Base-by-base conservation (phyloP, 352 stramenopile genomes). In the Phytophthora tubulina region DNA sequence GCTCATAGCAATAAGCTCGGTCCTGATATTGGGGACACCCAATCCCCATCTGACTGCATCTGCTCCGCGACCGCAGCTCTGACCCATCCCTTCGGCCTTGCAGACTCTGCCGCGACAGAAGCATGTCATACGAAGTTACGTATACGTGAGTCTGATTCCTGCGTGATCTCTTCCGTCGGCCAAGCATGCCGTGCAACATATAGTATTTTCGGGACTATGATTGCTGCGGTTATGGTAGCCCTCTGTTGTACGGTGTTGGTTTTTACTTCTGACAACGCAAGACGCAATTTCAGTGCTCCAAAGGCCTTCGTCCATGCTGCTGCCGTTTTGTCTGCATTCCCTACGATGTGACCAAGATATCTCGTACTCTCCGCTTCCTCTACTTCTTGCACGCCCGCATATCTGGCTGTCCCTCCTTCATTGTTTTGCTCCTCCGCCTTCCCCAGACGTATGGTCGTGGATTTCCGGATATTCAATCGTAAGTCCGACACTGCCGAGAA, bases 101-200 rank as follows among this genome's bases (percentile, higher is more conserved):
- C 10, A 10, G 35, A 41, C 35, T 41, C 35, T 41, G 35, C 35
- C 35, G 14, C 50, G 21, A 61, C 50, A 15, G 27, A 41, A 9
- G 54, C 42, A 5, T 30, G 35, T 38, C 48, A 67, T 10, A 53
- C 15, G 15, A 30, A 59, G 14, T 52, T 59, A 6, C 48, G n/a
- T 5, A 59, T 59, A 0, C 30, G 8, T 27, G 11, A 8, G 15
- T 67, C 36, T 0, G 59, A 48, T 10, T 21, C 1, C 27, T 59
- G 38, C 4, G 46, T 17, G 0, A 67, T 32, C 1, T 15, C 35
- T 7, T 58, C 13, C 7, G 36, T 59, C 1, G 59, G 59, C 59
- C 59, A 67, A 2, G 59, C 11, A 45, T 67, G 59, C 5, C 59
- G 36, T 0, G 36, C 48, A 14, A 67, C 59, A 33, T 54, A 59